Evolutionary conservation across 495 filamentous ascomycete species (phyloP).

Genomic region (Niebla homalea): DNA sequence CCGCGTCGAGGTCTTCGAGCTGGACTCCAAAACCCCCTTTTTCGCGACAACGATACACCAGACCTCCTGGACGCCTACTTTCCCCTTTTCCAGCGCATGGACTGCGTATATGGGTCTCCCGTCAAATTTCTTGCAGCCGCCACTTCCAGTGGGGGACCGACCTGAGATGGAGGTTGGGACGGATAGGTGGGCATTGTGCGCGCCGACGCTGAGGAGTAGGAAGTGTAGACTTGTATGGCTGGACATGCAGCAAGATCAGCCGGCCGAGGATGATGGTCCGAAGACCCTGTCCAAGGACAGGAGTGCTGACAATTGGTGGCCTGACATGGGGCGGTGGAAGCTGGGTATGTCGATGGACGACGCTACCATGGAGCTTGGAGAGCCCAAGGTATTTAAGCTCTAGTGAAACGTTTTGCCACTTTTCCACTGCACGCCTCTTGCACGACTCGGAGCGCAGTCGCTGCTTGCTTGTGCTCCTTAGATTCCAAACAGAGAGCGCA

Average conservation of each 20-base stretch:
- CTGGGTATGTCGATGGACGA: slow-evolving; percentile 31
- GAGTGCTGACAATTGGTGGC: slow-evolving; percentile 29
- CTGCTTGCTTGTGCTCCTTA: neutral
- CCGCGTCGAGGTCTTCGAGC: slow-evolving; percentile 30
- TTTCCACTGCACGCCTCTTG: neutral
- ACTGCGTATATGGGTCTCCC: slow-evolving; percentile 24
- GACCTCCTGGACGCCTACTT: slow-evolving; percentile 26
- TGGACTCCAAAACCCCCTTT: slow-evolving; percentile 22
- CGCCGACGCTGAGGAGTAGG: slow-evolving; percentile 14
- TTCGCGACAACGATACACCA: slow-evolving; percentile 31
- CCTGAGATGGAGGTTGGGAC: slow-evolving; percentile 23
- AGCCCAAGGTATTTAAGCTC: slow-evolving; percentile 6
- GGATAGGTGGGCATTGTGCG: slow-evolving; percentile 21
- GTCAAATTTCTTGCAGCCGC: slow-evolving; percentile 28
- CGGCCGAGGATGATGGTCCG: slow-evolving; percentile 5
- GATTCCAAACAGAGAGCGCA: neutral
- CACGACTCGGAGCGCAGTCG: neutral
- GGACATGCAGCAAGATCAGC: slow-evolving; percentile 24
- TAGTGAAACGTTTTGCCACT: no score
- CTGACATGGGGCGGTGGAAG: slow-evolving; percentile 30
- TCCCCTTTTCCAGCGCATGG: slow-evolving; percentile 27
- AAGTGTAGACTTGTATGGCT: slow-evolving; percentile 23
- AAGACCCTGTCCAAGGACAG: slow-evolving; percentile 5
- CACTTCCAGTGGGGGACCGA: slow-evolving; percentile 25
- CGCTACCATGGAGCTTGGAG: slow-evolving; percentile 24